Evolutionary conservation across 805 yeast species (phyloP).

Genomic region (Ogataea wickerhamii): DNA sequence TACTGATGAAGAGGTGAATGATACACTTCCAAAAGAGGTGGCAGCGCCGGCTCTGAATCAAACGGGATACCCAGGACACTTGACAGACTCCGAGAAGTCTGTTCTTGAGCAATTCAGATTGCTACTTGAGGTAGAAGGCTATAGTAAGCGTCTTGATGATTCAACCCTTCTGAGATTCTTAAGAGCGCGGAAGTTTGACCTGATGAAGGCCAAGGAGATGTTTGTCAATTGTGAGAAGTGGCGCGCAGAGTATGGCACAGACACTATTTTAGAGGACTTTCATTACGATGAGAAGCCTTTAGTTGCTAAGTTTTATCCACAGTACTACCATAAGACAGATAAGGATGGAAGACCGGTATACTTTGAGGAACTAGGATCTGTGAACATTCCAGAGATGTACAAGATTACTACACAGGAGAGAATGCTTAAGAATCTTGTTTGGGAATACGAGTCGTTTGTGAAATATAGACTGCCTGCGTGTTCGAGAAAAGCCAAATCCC

Average conservation of each 20-base stretch:
- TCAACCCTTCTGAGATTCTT: conserved; percentile 80
- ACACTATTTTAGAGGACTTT: conserved; percentile 83
- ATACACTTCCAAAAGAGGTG: conserved; percentile 39
- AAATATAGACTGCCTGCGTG: conserved; percentile 88
- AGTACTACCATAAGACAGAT: conserved; percentile 95
- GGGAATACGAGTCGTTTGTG: conserved; percentile 95
- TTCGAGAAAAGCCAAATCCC: conserved; percentile 70
- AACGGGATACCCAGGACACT: conserved; percentile 79
- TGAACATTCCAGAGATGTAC: conserved; percentile 85
- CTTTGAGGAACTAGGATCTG: conserved; percentile 89
- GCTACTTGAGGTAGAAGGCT: conserved; percentile 60
- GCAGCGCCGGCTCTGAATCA: conserved; percentile 51
- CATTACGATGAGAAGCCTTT: conserved; percentile 88
- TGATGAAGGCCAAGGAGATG: conserved; percentile 77
- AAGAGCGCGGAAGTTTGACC: conserved; percentile 93
- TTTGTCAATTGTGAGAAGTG: conserved; percentile 83
- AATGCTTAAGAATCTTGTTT: conserved; percentile 91
- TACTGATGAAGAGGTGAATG: conserved; percentile 27
- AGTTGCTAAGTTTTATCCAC: conserved; percentile 90
- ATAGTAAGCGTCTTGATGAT: conserved; percentile 77
- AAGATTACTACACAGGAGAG: conserved; percentile 93
- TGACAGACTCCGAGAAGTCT: conserved; percentile 64
- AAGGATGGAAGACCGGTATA: conserved; percentile 96
- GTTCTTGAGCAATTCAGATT: conserved; percentile 57
- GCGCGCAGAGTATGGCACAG: conserved; percentile 84